These are phyloP conservation scores for Tetrapisispora pingtungensis DNA, from an alignment of 805 yeast genomes.

Conservation along the genomic window DNA sequence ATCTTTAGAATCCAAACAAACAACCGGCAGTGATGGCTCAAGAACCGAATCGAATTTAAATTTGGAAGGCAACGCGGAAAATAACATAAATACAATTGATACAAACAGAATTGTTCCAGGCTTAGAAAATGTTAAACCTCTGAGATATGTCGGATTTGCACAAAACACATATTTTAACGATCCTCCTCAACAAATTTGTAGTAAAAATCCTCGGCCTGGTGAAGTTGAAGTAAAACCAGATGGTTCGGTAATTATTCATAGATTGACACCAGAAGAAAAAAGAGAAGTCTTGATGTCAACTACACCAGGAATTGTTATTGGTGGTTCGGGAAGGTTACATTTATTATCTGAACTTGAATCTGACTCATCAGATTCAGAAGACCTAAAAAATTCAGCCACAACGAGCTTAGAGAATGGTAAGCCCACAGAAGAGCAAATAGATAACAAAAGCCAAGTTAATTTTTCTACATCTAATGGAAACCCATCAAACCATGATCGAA, in stretches of 20 bases:
- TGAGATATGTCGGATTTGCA: constrained; percentile 69
- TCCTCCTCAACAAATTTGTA: constrained; percentile 87
- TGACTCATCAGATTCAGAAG: background rate
- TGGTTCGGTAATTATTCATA: constrained; percentile 45
- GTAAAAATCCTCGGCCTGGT: constrained; percentile 69
- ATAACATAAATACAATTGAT: background rate
- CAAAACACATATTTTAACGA: constrained; percentile 66
- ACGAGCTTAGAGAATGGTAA: background rate
- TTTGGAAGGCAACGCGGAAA: too few species aligned
- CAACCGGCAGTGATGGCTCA: background rate
- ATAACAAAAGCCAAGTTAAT: background rate
- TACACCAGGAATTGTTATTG: constrained; percentile 68
- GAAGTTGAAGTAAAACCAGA: constrained; percentile 57
- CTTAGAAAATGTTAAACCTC: constrained; percentile 30
- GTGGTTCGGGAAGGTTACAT: constrained; percentile 62
- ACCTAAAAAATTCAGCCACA: too few species aligned
- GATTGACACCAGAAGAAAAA: constrained; percentile 45
- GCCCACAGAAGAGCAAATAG: background rate
- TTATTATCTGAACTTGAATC: constrained; percentile 20
- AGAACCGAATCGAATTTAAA: background rate
- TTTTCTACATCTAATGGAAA: background rate
- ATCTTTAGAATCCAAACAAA: background rate
- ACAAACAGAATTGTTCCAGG: constrained; percentile 30
- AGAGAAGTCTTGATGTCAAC: constrained; percentile 34
- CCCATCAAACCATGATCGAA: constrained; percentile 10